Base-by-base conservation (phyloP, 2,329 filamentous ascomycete species). In the Atkinsonella texensis region DNA sequence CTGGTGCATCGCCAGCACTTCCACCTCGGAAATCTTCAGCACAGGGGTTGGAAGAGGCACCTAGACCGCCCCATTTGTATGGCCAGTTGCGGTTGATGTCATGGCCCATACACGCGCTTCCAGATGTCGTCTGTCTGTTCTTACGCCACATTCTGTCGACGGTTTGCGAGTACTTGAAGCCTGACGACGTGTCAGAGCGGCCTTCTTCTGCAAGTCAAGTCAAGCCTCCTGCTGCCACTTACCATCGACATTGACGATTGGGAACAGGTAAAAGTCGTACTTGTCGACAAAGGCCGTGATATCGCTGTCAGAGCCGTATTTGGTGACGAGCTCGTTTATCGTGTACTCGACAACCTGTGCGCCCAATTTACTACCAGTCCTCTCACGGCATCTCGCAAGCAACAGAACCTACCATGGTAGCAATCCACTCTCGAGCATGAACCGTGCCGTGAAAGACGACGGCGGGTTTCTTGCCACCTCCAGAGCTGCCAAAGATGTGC, bases 251-350 rank as follows among this genome's bases (percentile, higher is more conserved):
- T 84, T 83, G 15, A 80, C 77, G 20, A 83, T 66, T 2, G 80
- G 80, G 54, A 83, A 72, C 57, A 85, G 74, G 63, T 82, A 84
- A 57, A 82, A 82, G 65, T 86, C 83, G 60, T 81, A 83, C 51
- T 71, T 77, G 63, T 84, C 73, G 18, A 84, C 70, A 50, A 77
- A 72, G 0, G 64, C 59, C 35, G 63, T 69, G 38, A 74, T 62
- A 2, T 66, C 60, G 15, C 65, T 56, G 13, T 66, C 61, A 13
- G 63, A 63, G 32, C 60, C 61, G 57, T 77, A 78, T 45, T 70
- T 69, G 38, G 65, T 65, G 17, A 80, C 63, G 33, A 82, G 66
- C n/a, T 69, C 64, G 54, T 72, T 73, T 6, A 73, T 69, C 17
- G 79, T 63, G 60, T 79, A 81, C 60, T 81, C 77, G 41, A 72